phyloP scores from a whole-genome alignment of 441 rosid genomes.

The Mallotus japonicus region DNA sequence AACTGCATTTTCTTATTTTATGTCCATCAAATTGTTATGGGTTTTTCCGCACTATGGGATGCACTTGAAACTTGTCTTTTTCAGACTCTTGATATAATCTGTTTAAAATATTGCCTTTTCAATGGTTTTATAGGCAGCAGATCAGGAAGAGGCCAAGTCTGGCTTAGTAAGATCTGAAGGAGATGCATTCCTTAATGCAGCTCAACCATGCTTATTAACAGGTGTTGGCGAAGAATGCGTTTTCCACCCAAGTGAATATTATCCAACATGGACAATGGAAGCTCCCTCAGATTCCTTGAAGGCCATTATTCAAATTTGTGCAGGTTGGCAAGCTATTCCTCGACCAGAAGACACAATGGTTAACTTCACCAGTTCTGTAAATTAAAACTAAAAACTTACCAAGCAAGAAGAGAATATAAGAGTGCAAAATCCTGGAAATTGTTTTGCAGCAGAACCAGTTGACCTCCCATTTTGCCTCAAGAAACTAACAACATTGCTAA shows the following conservation, averaged over 20 bases:
- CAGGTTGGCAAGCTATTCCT: conserved; percentile 65
- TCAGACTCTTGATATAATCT: background rate
- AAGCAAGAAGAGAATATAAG: background rate
- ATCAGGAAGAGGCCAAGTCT: conserved; percentile 51
- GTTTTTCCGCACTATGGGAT: background rate
- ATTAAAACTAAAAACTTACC: background rate
- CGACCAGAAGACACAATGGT: conserved; percentile 41
- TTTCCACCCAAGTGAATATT: conserved; percentile 70
- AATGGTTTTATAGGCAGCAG: conserved; percentile 51
- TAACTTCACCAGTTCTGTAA: background rate
- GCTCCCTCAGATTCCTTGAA: conserved; percentile 58
- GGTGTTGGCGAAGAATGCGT: conserved; percentile 38
- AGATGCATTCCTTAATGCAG: conserved; percentile 60
- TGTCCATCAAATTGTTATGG: background rate
- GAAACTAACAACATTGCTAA: background rate
- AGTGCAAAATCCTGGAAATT: background rate
- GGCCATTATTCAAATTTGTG: conserved; percentile 42
- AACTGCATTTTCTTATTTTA: background rate
- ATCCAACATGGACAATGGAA: conserved; percentile 63
- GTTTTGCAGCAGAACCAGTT: background rate
- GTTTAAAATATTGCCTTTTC: background rate
- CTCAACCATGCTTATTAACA: conserved; percentile 40
- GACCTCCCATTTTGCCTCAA: background rate
- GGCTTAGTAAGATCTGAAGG: conserved; percentile 65
- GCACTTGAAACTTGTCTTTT: background rate